Conservation (phyloP, 495 filamentous ascomycete species). For the Halenospora varia region DNA sequence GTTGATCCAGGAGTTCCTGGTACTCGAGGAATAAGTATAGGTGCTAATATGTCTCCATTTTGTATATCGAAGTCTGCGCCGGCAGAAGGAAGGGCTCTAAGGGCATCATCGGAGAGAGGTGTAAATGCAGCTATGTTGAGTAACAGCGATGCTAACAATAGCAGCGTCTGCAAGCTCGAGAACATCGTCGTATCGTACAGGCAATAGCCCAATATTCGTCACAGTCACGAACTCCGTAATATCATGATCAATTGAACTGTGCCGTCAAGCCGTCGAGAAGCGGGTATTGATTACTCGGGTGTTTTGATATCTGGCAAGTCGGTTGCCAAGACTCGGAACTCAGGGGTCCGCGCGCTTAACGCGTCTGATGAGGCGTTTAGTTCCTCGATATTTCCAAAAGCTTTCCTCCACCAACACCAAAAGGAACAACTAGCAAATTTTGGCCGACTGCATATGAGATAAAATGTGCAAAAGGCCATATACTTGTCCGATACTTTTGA, state of each 20-base stretch:
- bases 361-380: no score
- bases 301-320: neutral
- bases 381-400: no score
- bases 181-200: constrained; percentile 1
- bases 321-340: neutral
- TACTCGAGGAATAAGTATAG: constrained; percentile 86
- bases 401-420: no score
- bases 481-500: no score
- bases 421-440: no score
- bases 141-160: constrained; percentile 30
- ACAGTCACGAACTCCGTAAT: neutral
- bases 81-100: constrained; percentile 63
- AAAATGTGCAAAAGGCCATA: no score
- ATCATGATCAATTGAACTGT: neutral
- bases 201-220: neutral
- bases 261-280: no score
- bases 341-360: neutral
- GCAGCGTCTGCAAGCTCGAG: neutral
- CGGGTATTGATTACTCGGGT: no score
- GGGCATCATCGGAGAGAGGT: constrained; percentile 64
- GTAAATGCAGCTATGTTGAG: constrained; percentile 58
- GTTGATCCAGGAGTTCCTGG: constrained; percentile 77
- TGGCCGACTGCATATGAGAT: no score
- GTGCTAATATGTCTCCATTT: constrained; percentile 70
- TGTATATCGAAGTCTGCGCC: constrained; percentile 77